phyloP scores from a whole-genome alignment of 768 basidiomycete species.

The Tulasnella sp. region DNA sequence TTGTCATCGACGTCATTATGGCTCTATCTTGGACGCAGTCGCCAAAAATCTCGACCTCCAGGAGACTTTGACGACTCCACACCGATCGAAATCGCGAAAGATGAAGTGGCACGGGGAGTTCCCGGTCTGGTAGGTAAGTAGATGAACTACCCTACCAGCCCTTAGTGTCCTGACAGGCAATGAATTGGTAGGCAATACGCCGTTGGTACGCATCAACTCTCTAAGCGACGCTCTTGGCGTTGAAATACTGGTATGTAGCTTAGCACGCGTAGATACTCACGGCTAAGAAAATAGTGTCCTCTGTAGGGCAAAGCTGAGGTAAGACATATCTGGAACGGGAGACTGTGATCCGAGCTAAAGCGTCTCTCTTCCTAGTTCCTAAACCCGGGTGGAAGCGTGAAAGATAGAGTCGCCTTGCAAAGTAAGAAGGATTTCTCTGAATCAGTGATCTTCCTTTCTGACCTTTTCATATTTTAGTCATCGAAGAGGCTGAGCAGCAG shows the following conservation, averaged over 20 bases:
- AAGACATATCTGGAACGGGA: slow-evolving; percentile 17
- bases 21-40: slow-evolving; percentile 47
- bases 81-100: slow-evolving; percentile 30
- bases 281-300: neutral
- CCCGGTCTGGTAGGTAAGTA: slow-evolving; percentile 14
- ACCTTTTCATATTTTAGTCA: slow-evolving; percentile 49
- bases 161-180: neutral
- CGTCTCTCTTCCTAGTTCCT: slow-evolving; percentile 52
- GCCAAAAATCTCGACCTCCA: slow-evolving; percentile 25
- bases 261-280: neutral
- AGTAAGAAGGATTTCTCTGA: slow-evolving; percentile 42
- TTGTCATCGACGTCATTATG: slow-evolving; percentile 59
- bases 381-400: slow-evolving; percentile 96
- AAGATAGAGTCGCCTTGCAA: slow-evolving; percentile 91
- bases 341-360: neutral
- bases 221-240: slow-evolving; percentile 85
- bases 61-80: slow-evolving; percentile 25
- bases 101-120: slow-evolving; percentile 40
- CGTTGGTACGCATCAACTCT: slow-evolving; percentile 83
- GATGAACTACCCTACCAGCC: neutral
- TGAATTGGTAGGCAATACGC: slow-evolving; percentile 70
- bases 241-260: slow-evolving; percentile 59
- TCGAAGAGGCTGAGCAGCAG: slow-evolving; percentile 81
- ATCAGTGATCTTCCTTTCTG: neutral
- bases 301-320: slow-evolving; percentile 86